A percentile compares a stretch with the other conserved stretches of the same genome.
Evolutionary conservation across 495 filamentous ascomycete species (phyloP).

Genomic region (Evansstolkia leycettana): DNA sequence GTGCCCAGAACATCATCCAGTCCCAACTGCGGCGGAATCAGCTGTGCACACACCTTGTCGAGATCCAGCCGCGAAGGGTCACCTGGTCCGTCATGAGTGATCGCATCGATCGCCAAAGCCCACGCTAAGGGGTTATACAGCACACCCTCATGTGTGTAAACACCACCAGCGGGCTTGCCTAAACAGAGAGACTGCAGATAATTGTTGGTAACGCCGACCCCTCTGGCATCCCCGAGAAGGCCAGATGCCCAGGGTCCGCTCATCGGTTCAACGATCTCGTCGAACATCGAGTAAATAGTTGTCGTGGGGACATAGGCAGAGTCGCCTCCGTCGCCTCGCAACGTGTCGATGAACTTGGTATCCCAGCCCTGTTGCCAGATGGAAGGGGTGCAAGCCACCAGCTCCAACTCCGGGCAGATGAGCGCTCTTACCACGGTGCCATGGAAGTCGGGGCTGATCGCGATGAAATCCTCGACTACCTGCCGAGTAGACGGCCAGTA

Average conservation of each 20-base stretch:
- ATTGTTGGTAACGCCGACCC: constrained; percentile 33
- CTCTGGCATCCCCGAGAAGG: constrained; percentile 17
- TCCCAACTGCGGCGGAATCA: constrained; percentile 18
- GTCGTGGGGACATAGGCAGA: constrained; percentile 40
- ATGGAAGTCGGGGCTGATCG: constrained; percentile 34
- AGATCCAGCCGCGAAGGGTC: constrained; percentile 15
- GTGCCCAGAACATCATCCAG: constrained; percentile 24
- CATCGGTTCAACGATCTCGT: constrained; percentile 36
- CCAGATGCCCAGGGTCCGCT: constrained; percentile 30
- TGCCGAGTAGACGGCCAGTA: constrained; percentile 36
- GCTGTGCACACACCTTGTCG: constrained; percentile 14
- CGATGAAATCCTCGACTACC: constrained; percentile 26
- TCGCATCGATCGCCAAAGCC: constrained; percentile 30
- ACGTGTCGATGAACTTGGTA: constrained; percentile 21
- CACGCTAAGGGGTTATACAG: constrained; percentile 32
- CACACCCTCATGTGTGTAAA: constrained; percentile 33
- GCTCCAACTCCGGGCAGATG: constrained; percentile 12
- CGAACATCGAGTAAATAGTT: constrained; percentile 27
- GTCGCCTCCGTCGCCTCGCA: constrained; percentile 28
- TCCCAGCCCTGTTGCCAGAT: constrained; percentile 33
- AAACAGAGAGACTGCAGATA: constrained; percentile 27
- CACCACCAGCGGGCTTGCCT: constrained; percentile 18
- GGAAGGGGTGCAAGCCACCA: constrained; percentile 15
- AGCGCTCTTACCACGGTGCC: constrained; percentile 22
- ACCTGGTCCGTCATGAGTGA: constrained; percentile 26